Evolutionary conservation across 345 rosid genomes (phyloP).

Genomic region (Fremontodendron californicum): DNA sequence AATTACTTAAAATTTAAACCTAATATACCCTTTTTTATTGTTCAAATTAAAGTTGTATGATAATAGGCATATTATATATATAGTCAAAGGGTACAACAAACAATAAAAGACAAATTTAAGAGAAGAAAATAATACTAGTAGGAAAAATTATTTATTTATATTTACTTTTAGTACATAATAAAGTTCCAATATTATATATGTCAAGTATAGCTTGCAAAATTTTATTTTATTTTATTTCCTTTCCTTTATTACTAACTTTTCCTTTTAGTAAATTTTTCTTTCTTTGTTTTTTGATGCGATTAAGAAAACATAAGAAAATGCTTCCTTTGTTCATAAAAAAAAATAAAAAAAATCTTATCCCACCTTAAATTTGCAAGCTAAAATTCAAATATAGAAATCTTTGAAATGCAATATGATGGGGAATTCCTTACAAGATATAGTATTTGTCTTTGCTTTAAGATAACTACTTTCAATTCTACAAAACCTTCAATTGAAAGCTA

Average conservation of each 20-base stretch:
- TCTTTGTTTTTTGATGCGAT: not conserved
- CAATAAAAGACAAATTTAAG: no score
- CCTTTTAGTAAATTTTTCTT: no score
- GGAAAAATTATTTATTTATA: not conserved
- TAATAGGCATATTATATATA: no score
- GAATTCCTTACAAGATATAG: not conserved
- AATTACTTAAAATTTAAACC: no score
- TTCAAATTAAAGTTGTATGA: no score
- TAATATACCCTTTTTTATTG: no score
- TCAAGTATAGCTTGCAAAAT: not conserved
- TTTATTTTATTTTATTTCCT: not conserved
- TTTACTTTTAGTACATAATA: no score
- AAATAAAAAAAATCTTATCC: not conserved
- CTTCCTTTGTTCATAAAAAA: not conserved
- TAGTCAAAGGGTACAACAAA: no score
- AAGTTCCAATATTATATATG: not conserved
- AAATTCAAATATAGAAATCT: not conserved
- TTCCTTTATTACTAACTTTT: no score
- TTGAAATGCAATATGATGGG: constrained; percentile 3
- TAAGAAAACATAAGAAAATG: not conserved
- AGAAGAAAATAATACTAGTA: no score
- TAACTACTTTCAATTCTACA: not conserved
- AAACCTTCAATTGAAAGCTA: not conserved
- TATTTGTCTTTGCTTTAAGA: constrained; percentile 5
- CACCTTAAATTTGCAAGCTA: not conserved